phyloP scores from a whole-genome alignment of 768 basidiomycete species.

The Boletus subparvulus region DNA sequence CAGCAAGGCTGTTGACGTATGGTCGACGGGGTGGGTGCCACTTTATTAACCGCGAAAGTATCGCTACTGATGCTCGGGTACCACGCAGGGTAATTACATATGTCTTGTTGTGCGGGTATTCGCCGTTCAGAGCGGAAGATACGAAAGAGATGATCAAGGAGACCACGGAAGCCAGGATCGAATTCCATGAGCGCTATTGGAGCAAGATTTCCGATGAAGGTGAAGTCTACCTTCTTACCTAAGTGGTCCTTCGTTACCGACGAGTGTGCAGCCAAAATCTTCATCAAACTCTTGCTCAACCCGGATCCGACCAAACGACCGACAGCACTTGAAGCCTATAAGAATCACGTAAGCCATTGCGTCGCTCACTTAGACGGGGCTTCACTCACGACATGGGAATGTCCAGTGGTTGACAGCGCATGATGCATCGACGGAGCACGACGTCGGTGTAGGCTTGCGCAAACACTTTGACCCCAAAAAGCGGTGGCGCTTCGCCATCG shows the following conservation, averaged over 20 bases:
- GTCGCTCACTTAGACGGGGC: not conserved
- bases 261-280: constrained; percentile 65
- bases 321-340: constrained; percentile 69
- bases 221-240: constrained; percentile 28
- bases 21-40: constrained; percentile 81
- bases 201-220: constrained; percentile 80
- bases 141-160: constrained; percentile 72
- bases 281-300: constrained; percentile 70
- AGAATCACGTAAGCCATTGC: constrained; percentile 53
- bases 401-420: constrained; percentile 73
- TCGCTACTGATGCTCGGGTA: not conserved
- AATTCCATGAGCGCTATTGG: constrained; percentile 96
- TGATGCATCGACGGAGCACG: constrained; percentile 65
- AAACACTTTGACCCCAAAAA: constrained; percentile 80
- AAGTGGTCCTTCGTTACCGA: not conserved
- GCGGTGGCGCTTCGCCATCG: constrained; percentile 72
- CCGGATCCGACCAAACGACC: constrained; percentile 70
- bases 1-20: constrained; percentile 89
- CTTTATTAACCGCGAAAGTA: not conserved
- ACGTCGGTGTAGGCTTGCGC: constrained; percentile 69
- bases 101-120: constrained; percentile 92
- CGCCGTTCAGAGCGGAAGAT: constrained; percentile 89
- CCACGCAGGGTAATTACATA: constrained; percentile 82
- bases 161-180: constrained; percentile 80
- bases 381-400: not conserved